These are phyloP conservation scores for Polytrichum formosum DNA, from an alignment of 225 moss, liverwort and hornwort species.

Conservation along the genomic window DNA sequence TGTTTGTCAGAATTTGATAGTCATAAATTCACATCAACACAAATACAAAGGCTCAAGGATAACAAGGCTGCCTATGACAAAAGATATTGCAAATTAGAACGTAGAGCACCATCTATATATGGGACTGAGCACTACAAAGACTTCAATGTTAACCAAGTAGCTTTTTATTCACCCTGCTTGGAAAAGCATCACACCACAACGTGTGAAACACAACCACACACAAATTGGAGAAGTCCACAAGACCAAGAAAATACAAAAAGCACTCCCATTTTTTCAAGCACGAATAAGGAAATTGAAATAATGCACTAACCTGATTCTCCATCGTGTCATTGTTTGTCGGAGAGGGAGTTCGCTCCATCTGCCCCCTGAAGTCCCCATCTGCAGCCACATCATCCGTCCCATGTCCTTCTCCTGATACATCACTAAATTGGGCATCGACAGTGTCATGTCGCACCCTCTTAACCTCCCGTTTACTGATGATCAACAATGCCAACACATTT, in stretches of 20 bases:
- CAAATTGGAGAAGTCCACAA: neutral
- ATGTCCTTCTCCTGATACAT: slow-evolving; percentile 56
- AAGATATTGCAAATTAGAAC: neutral
- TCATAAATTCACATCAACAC: no score
- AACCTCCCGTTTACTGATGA: slow-evolving; percentile 34
- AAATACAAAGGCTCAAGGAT: no score
- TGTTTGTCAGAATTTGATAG: no score
- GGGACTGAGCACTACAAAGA: neutral
- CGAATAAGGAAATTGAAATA: neutral
- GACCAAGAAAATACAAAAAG: neutral
- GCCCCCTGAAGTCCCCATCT: slow-evolving; percentile 37
- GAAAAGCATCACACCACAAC: no score
- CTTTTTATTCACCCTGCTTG: no score
- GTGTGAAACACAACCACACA: no score
- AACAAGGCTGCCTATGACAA: no score
- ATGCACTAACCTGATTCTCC: slow-evolving; percentile 40
- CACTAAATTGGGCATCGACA: slow-evolving; percentile 58
- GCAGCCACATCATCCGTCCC: slow-evolving; percentile 28
- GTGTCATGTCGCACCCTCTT: slow-evolving; percentile 43
- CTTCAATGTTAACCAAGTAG: no score
- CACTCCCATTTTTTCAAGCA: no score
- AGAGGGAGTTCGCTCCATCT: slow-evolving; percentile 34
- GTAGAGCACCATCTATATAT: neutral
- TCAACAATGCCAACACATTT: neutral
- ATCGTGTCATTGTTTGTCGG: slow-evolving; percentile 39